Base-by-base conservation (phyloP, 2,329 filamentous ascomycete species). In the Shiraia bambusicola region DNA sequence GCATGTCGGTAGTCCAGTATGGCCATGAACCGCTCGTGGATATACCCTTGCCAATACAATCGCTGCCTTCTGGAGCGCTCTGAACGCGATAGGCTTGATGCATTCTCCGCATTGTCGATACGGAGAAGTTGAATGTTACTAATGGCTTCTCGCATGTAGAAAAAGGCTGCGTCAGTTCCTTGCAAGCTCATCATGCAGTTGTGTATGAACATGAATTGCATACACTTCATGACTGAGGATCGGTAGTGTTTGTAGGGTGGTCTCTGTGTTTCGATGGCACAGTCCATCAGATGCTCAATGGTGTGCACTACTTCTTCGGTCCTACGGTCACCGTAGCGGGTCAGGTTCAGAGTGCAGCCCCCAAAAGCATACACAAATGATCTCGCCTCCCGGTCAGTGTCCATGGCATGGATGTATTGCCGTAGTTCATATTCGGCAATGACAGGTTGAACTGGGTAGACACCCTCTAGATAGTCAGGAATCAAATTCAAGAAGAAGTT, bases 21-120 rank as follows among this genome's bases (percentile, higher is more conserved):
- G 25, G 74, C 74, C n/a, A 77, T 54, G 53, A 80, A 81, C 12
- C 79, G 72, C 54, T 81, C 78, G 45, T 80, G 77, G 24, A 81
- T 76, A 50, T 76, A 80, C 10, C 72, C 72, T 47, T 78, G 72
- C 77, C 78, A 81, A 56, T 80, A 80, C 1, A 79, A 58, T 3
- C 78, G 68, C 47, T 78, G 75, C 34, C 73, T 58, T 34, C 68
- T 63, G 16, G 71, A 67, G 16, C 69, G 59, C 37, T 76, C 72
- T 2, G 67, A 51, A 3, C 56, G 53, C 4, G 59, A 47, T 1
- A 76, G 45, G 1, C 47, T 50, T 4, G 47, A 48, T 43, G 69
- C 61, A 6, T 56, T 48, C 4, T 69, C 60, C n/a, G 65, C 58
- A 28, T 71, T 69, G 42, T 74, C 69, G 13, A 76, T 66, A 9